Evolutionary conservation across 805 yeast species (phyloP).

Genomic region (Saccharomycopsis malanga): DNA sequence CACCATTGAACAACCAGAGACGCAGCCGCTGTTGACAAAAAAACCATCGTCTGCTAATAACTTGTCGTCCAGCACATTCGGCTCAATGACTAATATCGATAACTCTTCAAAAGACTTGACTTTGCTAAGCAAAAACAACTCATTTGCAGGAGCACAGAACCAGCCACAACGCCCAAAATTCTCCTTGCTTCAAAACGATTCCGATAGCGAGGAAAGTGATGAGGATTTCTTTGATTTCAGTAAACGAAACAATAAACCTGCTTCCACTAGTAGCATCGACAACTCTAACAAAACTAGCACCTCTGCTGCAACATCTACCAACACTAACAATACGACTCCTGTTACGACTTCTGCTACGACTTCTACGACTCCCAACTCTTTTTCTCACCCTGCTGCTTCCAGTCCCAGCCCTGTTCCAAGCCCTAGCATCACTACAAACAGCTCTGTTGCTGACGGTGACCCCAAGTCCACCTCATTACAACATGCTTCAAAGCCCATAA

Average conservation of each 20-base stretch:
- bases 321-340: not conserved
- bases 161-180: not conserved
- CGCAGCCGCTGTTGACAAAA: not conserved
- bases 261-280: not conserved
- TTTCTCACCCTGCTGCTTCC: not conserved
- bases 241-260: not conserved
- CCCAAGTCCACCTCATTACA: not conserved
- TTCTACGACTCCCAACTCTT: not conserved
- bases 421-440: not conserved
- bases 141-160: not conserved
- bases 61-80: slow-evolving; percentile 1
- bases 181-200: not conserved
- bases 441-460: not conserved
- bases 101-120: not conserved
- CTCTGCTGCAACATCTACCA: not conserved
- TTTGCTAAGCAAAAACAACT: not conserved
- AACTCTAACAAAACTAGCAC: not conserved
- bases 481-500: too few relatives aligned
- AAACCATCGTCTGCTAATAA: slow-evolving; percentile 15
- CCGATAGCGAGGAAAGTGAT: slow-evolving; percentile 7
- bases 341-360: not conserved
- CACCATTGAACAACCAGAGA: not conserved
- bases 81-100: not conserved
- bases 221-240: slow-evolving; percentile 15
- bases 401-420: not conserved